phyloP scores from a whole-genome alignment of 108 stramenopile species.

The Cylindrotheca fusiformis region DNA sequence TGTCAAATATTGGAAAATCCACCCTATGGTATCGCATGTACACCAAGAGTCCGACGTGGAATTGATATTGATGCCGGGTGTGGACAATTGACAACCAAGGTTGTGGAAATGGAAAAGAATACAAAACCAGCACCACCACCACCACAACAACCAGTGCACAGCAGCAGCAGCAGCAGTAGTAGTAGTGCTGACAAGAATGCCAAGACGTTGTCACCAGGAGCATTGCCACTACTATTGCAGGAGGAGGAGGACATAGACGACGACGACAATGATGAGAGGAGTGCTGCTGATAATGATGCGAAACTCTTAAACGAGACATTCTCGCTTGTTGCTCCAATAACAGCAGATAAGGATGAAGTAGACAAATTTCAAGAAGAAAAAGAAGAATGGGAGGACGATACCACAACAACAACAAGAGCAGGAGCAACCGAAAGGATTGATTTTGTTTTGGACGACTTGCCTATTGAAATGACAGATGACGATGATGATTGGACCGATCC shows the following conservation, averaged over 20 bases:
- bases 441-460: slow-evolving; percentile 35
- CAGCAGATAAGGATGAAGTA: too few species aligned
- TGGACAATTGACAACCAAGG: slow-evolving; percentile 88
- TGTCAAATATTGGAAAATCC: slow-evolving; percentile 56
- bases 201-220: slow-evolving; percentile 7
- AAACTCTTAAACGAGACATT: neutral
- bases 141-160: too few species aligned
- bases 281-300: neutral
- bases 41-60: slow-evolving; percentile 92
- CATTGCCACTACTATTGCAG: slow-evolving; percentile 34
- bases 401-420: neutral
- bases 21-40: slow-evolving; percentile 70
- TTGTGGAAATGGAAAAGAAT: slow-evolving; percentile 56
- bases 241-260: slow-evolving; percentile 20
- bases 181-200: neutral
- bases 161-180: neutral
- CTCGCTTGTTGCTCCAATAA: too few species aligned
- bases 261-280: slow-evolving; percentile 11
- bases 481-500: slow-evolving; percentile 48
- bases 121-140: neutral
- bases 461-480: slow-evolving; percentile 28
- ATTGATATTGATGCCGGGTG: slow-evolving; percentile 98
- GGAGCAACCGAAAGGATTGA: neutral
- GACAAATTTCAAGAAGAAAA: too few species aligned
- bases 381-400: too few species aligned